Conservation (phyloP, 768 basidiomycete genomes). For the Dentipellis fragilis region DNA sequence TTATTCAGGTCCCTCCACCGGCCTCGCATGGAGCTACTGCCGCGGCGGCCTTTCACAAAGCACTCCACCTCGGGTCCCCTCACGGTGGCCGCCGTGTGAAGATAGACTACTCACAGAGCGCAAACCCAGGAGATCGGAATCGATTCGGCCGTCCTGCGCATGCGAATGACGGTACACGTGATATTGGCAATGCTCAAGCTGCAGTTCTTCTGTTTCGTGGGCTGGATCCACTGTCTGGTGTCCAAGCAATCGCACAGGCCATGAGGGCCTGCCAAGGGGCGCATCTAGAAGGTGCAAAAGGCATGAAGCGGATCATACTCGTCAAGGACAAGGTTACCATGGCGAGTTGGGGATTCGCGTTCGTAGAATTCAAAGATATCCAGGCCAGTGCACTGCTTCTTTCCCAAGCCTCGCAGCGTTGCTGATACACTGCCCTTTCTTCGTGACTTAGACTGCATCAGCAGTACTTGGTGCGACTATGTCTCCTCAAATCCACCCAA, state of each 20-base stretch:
- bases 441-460: slow-evolving; percentile 59
- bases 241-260: slow-evolving; percentile 78
- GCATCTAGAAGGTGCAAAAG: slow-evolving; percentile 68
- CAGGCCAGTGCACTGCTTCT: slow-evolving; percentile 37
- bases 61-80: slow-evolving; percentile 57
- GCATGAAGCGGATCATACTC: slow-evolving; percentile 80
- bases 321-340: slow-evolving; percentile 84
- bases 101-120: slow-evolving; percentile 91
- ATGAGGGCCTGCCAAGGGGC: slow-evolving; percentile 76
- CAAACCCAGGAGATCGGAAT: slow-evolving; percentile 58
- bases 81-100: slow-evolving; percentile 83
- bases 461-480: slow-evolving; percentile 77
- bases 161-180: slow-evolving; percentile 88
- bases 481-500: slow-evolving; percentile 79
- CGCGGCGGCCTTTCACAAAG: slow-evolving; percentile 60
- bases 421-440: slow-evolving; percentile 11
- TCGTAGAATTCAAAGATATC: slow-evolving; percentile 83
- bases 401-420: background rate
- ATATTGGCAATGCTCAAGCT: slow-evolving; percentile 81
- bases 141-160: slow-evolving; percentile 47
- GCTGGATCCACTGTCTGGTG: slow-evolving; percentile 79
- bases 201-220: slow-evolving; percentile 85
- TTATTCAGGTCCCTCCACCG: slow-evolving; percentile 85
- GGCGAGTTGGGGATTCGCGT: slow-evolving; percentile 89
- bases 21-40: slow-evolving; percentile 81